Evolutionary conservation across 2,329 filamentous ascomycete genomes (phyloP), one percentile per base, ranked within the genome.

Genomic region (Claviceps arundinis): DNA sequence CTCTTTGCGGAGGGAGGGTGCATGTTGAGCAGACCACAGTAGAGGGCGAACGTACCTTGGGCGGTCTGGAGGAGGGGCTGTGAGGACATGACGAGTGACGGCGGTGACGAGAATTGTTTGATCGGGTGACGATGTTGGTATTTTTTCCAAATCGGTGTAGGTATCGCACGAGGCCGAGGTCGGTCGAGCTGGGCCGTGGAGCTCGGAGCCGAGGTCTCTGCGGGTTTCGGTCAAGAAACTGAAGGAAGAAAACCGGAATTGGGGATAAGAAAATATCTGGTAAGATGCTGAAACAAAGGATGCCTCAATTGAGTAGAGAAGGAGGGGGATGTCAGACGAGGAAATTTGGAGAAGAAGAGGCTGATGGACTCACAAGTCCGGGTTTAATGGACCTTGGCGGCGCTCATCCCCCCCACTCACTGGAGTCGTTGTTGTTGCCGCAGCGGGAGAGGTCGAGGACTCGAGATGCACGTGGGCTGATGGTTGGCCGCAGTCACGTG

Each of bases 11-110:
- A 22, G 6, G 30, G 30, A 34, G 30, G 30, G 9, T 34, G 9
- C 30, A 43, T 22, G 4, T 22, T 22, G 41, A 24, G 5, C 8
- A 50, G 38, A 16, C 26, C 4, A 24, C 3, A 30, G 30, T n/a
- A 37, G 19, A 41, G 2, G n/a, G 9, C 14, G 5, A n/a, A 51
- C 44, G 26, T 77, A 95, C 90, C 90, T 58, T 89, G 90, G 50
- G 90, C 85, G 50, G 89, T 91, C 68, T 96, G 90, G 60, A 98
- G 87, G 54, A 98, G 87, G 64, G 93, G 93, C 73, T 96, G 91
- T 68, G 84, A 89, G 58, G 93, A 98, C 93, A 98, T 97, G 64
- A 58, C 77, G 67, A 24, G n/a, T 22, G 19, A 6, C 11, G 19
- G 9, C 11, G 22, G 11, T 6, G 5, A 16, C 11, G 7, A 30